Evolutionary conservation across 192 early-diverging fungal genomes (phyloP), one percentile per base, ranked within the genome.

Genomic region (Chytriomyces confervae): DNA sequence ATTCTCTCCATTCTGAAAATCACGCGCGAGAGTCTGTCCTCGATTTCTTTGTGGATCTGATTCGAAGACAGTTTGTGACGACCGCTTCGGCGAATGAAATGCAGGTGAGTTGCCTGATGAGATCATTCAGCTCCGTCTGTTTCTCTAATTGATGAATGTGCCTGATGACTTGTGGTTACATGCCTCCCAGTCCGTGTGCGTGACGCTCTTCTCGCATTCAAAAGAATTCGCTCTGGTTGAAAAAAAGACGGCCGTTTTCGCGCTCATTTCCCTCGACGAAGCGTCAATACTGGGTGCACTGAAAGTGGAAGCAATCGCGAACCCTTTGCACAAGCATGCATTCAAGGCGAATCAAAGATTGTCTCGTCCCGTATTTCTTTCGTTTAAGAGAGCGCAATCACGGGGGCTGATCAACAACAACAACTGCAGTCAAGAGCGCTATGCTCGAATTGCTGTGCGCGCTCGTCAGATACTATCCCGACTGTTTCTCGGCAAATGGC

Each of bases 191-290:
- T 27, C 24, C 24, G 24, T 27, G 24, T 0, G 0, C 24, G 24
- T 27, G 47, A 23, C 51, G 20, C n/a, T 50, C 51, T 44, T 82
- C 10, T 77, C 78, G 47, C 48, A 69, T 27, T 27, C 77, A 36
- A 81, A 85, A 65, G 79, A 79, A 51, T 63, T 78, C 5, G 44
- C 81, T 23, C 75, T 76, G 36, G 72, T 71, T 6, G 78, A 83
- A 62, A 71, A 75, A 36, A 72, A 61, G 20, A 9, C 78, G 6
- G 66, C 81, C 18, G 44, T 13, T 61, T 83, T n/a, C 24, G 24
- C 0, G 24, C 24, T 27, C 24, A 27, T 0, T 27, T 27, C 24
- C 24, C 24, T 0, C 24, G 50, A 83, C 10, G 81, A 81, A 61
- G 61, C 76, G 16, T 51, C 63, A 16, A 23, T 63, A 6, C 46